A percentile compares a stretch with the other conserved stretches of the same genome.
These are phyloP conservation scores for Quambalaria eucalypti DNA, from an alignment of 1,284 basidiomycete genomes.

Conservation along the genomic window DNA sequence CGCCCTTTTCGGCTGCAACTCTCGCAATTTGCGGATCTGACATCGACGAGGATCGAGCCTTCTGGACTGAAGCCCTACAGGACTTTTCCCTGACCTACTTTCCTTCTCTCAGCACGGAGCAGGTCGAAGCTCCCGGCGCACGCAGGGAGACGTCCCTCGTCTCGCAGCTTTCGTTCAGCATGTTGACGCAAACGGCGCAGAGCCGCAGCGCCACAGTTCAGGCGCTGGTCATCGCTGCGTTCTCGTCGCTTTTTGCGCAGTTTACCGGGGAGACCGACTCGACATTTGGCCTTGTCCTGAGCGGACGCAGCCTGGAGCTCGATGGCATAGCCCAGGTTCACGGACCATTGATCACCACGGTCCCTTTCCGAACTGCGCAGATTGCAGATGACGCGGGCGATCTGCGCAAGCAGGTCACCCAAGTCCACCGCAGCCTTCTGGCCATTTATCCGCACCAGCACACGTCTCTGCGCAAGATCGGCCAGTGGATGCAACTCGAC, in stretches of 20 bases:
- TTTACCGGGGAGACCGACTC: slow-evolving; percentile 30
- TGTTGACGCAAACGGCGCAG: slow-evolving; percentile 11
- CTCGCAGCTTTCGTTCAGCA: neutral
- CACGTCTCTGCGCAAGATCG: slow-evolving; percentile 26
- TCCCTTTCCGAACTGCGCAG: slow-evolving; percentile 20
- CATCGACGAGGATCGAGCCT: no score
- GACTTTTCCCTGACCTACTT: slow-evolving; percentile 21
- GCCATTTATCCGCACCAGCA: slow-evolving; percentile 18
- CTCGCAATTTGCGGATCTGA: no score
- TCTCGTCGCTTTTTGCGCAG: slow-evolving; percentile 16
- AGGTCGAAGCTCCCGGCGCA: neutral
- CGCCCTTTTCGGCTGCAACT: no score
- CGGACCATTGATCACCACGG: slow-evolving; percentile 38
- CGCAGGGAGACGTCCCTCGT: neutral
- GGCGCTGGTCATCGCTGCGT: slow-evolving; percentile 23
- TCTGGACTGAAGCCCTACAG: slow-evolving; percentile 22
- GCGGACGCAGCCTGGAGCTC: slow-evolving; percentile 22
- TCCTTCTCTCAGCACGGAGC: slow-evolving; percentile 26
- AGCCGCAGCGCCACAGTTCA: slow-evolving; percentile 22
- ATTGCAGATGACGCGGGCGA: neutral
- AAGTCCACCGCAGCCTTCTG: neutral
- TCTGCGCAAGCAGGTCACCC: neutral
- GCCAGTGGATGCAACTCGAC: slow-evolving; percentile 17
- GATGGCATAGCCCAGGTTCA: slow-evolving; percentile 22
- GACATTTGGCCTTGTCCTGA: slow-evolving; percentile 34